Conservation (phyloP, 2,329 filamentous ascomycete species). For the Myrmaecium sp. region DNA sequence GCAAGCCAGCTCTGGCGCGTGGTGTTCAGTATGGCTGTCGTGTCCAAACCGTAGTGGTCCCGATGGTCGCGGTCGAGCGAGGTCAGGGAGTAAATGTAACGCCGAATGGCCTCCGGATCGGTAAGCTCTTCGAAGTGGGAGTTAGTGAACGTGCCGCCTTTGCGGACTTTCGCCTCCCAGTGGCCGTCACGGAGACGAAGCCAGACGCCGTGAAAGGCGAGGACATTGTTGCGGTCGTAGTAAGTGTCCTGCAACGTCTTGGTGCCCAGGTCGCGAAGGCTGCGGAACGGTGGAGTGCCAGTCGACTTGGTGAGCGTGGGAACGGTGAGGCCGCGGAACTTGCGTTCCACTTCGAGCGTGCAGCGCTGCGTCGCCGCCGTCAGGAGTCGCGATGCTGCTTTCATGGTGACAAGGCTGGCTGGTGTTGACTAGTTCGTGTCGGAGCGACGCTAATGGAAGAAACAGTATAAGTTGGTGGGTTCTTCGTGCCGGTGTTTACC, state of each 20-base stretch:
- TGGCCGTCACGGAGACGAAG: constrained; percentile 9
- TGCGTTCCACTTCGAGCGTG: background rate
- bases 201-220: constrained; percentile 11
- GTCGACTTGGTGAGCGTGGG: background rate
- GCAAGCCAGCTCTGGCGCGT: constrained; percentile 11
- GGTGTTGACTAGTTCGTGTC: no score
- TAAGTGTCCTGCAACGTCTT: constrained; percentile 11
- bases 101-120: constrained; percentile 6
- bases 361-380: no score
- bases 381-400: no score
- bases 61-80: background rate
- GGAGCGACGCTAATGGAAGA: no score
- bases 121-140: constrained; percentile 13
- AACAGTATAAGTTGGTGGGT: no score
- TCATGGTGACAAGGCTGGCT: no score
- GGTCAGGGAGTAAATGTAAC: constrained; percentile 4
- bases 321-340: background rate
- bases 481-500: no score
- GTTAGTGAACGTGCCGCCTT: constrained; percentile 9
- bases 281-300: constrained; percentile 8
- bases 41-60: constrained; percentile 7
- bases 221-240: constrained; percentile 10
- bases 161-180: constrained; percentile 13
- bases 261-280: constrained; percentile 6
- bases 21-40: constrained; percentile 7